A percentile compares a stretch with the other conserved stretches of the same genome.
Evolutionary conservation across 164 flowering plant genomes (phyloP).

Genomic region (Annona squamosa): DNA sequence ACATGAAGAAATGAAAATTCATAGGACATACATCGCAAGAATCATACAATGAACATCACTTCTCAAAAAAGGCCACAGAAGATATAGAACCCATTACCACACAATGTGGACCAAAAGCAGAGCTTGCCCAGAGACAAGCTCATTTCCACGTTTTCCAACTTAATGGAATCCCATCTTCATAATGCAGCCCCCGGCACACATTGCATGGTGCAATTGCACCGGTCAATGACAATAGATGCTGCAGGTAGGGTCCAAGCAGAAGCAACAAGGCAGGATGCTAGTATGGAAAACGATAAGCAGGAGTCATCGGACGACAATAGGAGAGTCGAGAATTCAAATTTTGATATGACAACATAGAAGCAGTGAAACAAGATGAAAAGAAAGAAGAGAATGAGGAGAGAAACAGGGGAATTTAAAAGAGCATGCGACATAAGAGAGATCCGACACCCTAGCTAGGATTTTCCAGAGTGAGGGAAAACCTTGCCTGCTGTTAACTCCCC

Average conservation of each 20-base stretch:
- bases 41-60: background rate
- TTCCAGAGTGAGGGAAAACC: background rate
- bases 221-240: constrained; percentile 56
- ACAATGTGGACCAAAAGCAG: constrained; percentile 54
- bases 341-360: constrained; percentile 2
- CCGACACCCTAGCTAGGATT: background rate
- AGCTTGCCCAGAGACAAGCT: constrained; percentile 47
- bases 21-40: background rate
- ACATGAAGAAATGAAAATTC: background rate
- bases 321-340: constrained; percentile 1
- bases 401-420: background rate
- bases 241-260: constrained; percentile 65
- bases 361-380: constrained; percentile 3
- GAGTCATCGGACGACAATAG: constrained; percentile 15
- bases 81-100: constrained; percentile 50
- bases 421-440: background rate
- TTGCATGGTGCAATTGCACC: constrained; percentile 64
- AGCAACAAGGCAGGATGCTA: constrained; percentile 47
- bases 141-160: constrained; percentile 41
- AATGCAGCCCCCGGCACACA: constrained; percentile 40
- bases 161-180: constrained; percentile 52
- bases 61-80: constrained; percentile 13
- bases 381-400: background rate
- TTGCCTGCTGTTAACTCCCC: background rate
- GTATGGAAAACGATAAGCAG: constrained; percentile 17